Base-by-base conservation (phyloP, 225 moss, liverwort and hornwort species). In the Pleurozium schreberi region DNA sequence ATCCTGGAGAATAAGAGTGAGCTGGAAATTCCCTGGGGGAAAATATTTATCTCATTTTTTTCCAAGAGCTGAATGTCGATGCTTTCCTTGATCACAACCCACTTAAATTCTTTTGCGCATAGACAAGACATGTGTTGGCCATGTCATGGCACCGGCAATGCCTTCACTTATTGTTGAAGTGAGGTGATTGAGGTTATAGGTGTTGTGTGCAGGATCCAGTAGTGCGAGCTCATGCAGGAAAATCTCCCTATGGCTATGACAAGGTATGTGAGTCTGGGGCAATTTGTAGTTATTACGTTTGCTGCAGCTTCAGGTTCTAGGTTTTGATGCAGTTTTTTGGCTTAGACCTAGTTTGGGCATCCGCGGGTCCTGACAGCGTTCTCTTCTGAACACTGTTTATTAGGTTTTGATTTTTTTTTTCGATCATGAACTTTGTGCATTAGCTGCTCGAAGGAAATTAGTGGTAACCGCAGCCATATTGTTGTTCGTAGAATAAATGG, bases 141-240 rank as follows among this genome's bases (percentile, higher is more conserved):
- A 42, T 87, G 31, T 38, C 66, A 42, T 86, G 58, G 10, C n/a
- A 45, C 75, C n/a, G 16, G 42, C 38, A 64, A 58, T 79, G 53
- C 66, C 21, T 81, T 53, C 36, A 38, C 30, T 86, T 57, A 9
- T 81, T 65, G 82, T 63, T 68, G 75, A 81, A 74, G 84, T 84
- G 84, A 86, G 75, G 75, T 90, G 88, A 88, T 82, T 75, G 84
- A 81, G 43, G 58, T 84, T 87, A 60, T 86, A 64, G 53, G 15
- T 82, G 28, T 60, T 89, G 49, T 91, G 92, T 89, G 91, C 94
- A 98, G 97, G 98, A 98, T 98, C 98, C 97, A 81, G 90, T 90
- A n/a, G 94, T 98, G 62, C 96, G 97, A 82, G 90, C 94, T 73
- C 95, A 97, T 55, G 90, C 92, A 52, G 93, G 89, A 75, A 96